These are phyloP conservation scores for Echria macrotheca DNA, from an alignment of 495 filamentous ascomycete species.

Conservation along the genomic window DNA sequence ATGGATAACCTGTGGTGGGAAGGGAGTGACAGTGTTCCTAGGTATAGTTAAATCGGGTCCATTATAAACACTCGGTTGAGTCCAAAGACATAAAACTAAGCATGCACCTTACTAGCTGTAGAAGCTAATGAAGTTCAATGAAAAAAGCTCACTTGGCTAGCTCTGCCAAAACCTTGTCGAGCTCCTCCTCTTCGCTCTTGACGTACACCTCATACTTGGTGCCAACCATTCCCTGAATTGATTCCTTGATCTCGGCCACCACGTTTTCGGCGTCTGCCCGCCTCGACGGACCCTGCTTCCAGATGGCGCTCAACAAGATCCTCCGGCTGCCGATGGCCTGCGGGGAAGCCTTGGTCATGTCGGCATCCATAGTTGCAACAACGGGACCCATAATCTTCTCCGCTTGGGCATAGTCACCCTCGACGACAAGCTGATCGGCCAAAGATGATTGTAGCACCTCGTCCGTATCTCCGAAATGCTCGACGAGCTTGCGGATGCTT, in stretches of 20 bases:
- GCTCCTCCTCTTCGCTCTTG: neutral
- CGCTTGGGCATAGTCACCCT: neutral
- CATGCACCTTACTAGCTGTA: neutral
- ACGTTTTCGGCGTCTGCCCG: neutral
- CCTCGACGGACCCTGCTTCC: conserved; percentile 1
- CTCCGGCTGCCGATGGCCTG: conserved; percentile 1
- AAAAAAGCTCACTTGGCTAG: neutral
- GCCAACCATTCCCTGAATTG: neutral
- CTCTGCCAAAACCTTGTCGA: neutral
- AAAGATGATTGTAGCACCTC: neutral
- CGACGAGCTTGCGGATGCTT: neutral
- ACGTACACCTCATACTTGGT: conserved; percentile 1
- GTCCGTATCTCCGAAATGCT: neutral
- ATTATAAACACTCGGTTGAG: neutral
- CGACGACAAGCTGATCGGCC: neutral
- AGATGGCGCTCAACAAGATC: neutral
- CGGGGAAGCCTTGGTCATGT: neutral
- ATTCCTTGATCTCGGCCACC: neutral
- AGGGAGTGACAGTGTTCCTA: neutral
- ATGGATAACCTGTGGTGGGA: neutral
- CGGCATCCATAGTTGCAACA: neutral
- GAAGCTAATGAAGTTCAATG: neutral
- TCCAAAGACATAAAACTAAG: neutral
- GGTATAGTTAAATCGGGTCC: neutral
- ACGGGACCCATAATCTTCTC: neutral